A percentile compares a stretch with the other conserved stretches of the same genome.
Evolutionary conservation across 768 basidiomycete species (phyloP).

Genomic region (Auriscalpium microsporum): DNA sequence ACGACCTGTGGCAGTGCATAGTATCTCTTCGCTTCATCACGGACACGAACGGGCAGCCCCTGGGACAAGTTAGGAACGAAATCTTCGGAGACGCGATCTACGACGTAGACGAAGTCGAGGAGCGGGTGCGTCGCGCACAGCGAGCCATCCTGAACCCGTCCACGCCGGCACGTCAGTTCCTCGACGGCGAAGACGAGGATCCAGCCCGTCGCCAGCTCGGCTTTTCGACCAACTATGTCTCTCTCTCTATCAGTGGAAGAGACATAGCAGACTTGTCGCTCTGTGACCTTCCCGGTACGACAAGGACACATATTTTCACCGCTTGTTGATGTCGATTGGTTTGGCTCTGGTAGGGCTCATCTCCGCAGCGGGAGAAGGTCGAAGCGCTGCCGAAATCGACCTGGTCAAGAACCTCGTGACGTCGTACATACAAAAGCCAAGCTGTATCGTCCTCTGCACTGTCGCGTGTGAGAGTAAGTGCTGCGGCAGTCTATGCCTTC

Average conservation of each 20-base stretch:
- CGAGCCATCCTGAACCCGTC: conserved; percentile 56
- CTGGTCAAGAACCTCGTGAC: conserved; percentile 52
- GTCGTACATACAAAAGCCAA: conserved; percentile 52
- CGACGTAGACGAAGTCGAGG: conserved; percentile 48
- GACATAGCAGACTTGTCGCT: conserved; percentile 34
- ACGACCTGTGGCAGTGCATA: conserved; percentile 25
- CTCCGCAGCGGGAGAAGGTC: conserved; percentile 48
- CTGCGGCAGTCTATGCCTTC: not conserved
- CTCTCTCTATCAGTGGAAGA: conserved; percentile 28
- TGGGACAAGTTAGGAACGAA: conserved; percentile 27
- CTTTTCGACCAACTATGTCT: conserved; percentile 31
- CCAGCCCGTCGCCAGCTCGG: conserved; percentile 12
- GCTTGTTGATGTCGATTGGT: not conserved
- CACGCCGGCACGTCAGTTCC: conserved; percentile 25
- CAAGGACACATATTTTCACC: too few relatives aligned
- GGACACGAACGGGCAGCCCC: conserved; percentile 17
- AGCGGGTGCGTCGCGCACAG: conserved; percentile 59
- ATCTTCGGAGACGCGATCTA: conserved; percentile 33
- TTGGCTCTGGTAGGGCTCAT: not conserved
- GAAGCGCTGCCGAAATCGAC: conserved; percentile 48
- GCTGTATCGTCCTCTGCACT: conserved; percentile 54
- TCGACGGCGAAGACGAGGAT: conserved; percentile 29
- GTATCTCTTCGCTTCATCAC: conserved; percentile 25
- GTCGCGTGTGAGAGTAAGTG: conserved; percentile 57
- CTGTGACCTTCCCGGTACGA: conserved; percentile 31